Conservation (phyloP, 768 basidiomycete species). For the Leucocoprinus leucothites region DNA sequence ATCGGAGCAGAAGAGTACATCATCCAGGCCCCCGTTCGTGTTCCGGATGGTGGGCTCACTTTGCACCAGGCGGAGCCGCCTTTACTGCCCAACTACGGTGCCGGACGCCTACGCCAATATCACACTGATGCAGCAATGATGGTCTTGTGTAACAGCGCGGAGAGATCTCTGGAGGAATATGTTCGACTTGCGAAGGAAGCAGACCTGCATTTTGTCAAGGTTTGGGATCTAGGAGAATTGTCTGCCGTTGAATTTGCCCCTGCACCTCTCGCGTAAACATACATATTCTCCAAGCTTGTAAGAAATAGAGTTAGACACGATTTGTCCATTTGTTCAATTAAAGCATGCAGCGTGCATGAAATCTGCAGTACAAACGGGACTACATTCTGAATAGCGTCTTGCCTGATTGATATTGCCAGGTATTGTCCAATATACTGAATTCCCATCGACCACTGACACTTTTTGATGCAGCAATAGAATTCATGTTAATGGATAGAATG, state of each 20-base stretch:
- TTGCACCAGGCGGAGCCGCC: constrained; percentile 35
- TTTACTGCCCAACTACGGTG: constrained; percentile 44
- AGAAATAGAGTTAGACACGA: no score
- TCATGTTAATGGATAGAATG: background rate
- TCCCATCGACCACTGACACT: no score
- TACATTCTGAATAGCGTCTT: no score
- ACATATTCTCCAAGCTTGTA: no score
- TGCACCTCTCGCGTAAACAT: no score
- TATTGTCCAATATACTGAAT: no score
- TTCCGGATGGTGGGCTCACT: background rate
- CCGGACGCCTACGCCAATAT: constrained; percentile 36
- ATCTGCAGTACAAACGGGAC: no score
- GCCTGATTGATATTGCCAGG: no score
- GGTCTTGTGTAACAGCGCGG: constrained; percentile 34
- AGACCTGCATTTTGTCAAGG: constrained; percentile 27
- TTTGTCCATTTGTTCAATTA: no score
- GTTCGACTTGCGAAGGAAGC: constrained; percentile 28
- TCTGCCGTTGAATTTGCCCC: constrained; percentile 24
- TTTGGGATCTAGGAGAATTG: constrained; percentile 29
- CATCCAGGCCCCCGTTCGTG: constrained; percentile 24
- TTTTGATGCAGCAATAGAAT: no score
- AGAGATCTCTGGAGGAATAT: constrained; percentile 38
- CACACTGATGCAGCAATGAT: constrained; percentile 46
- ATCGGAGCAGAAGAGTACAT: constrained; percentile 31
- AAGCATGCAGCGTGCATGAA: no score